Evolutionary conservation across 129 eudicot genomes (phyloP).

Genomic region (Helianthus tuberosus): DNA sequence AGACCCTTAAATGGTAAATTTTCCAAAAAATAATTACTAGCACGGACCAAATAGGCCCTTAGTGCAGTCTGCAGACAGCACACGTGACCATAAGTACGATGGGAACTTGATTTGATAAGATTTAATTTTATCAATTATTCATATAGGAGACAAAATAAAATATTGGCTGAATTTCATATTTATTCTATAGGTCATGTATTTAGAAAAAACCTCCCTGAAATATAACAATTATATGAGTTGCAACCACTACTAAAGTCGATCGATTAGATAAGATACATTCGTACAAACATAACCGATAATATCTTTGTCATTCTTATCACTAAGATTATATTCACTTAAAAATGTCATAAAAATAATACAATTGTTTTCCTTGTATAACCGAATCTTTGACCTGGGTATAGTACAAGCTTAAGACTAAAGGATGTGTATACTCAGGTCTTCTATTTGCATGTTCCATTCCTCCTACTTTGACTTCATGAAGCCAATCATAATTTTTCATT

Average conservation of each 20-base stretch:
- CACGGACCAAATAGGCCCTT: background rate
- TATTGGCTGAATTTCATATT: no score
- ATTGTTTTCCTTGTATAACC: no score
- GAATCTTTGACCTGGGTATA: no score
- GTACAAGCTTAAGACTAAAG: no score
- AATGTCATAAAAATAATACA: no score
- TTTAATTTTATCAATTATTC: background rate
- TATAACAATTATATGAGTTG: background rate
- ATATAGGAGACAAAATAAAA: background rate
- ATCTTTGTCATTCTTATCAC: background rate
- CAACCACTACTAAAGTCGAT: background rate
- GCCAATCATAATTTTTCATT: no score
- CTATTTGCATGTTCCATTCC: no score
- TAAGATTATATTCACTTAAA: no score
- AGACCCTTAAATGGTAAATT: background rate
- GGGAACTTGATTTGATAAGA: background rate
- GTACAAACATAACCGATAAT: background rate
- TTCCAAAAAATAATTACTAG: background rate
- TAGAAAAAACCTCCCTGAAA: no score
- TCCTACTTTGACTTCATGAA: no score
- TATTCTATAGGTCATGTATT: no score
- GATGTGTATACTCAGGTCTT: no score
- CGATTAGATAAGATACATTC: background rate
- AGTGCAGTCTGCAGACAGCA: conserved; percentile 12
- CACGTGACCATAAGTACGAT: background rate